phyloP scores from a whole-genome alignment of 352 stramenopile genomes.

The Detonula confervacea region DNA sequence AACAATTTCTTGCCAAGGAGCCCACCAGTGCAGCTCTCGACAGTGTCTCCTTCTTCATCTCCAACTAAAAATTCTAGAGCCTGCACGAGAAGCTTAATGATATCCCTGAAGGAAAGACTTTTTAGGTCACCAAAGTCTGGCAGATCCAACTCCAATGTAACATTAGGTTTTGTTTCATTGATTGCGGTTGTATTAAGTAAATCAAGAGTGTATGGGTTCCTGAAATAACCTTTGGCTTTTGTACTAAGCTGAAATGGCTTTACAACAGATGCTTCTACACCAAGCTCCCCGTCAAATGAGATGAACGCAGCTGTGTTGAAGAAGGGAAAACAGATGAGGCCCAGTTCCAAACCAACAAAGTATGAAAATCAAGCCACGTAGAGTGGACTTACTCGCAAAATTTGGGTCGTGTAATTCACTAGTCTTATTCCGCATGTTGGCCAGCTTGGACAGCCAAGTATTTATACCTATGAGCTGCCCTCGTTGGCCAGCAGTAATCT shows the following conservation, averaged over 20 bases:
- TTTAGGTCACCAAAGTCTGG: slow-evolving; percentile 29
- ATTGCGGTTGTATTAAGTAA: slow-evolving; percentile 19
- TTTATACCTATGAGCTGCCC: too few species aligned
- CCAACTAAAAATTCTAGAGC: slow-evolving; percentile 45
- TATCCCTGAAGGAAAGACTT: slow-evolving; percentile 38
- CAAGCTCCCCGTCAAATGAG: too few species aligned
- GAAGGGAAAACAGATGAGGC: neutral
- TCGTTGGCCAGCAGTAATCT: too few species aligned
- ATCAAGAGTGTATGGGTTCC: slow-evolving; percentile 16
- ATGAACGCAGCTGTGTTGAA: slow-evolving; percentile 15
- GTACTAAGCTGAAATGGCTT: slow-evolving; percentile 7
- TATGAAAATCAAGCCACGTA: too few species aligned
- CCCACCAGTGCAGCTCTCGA: slow-evolving; percentile 49
- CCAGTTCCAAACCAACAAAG: too few species aligned
- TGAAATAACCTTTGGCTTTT: slow-evolving; percentile 12
- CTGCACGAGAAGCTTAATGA: slow-evolving; percentile 29
- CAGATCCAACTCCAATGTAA: slow-evolving; percentile 31
- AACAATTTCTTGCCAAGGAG: slow-evolving; percentile 33
- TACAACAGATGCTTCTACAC: too few species aligned
- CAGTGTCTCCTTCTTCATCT: slow-evolving; percentile 36
- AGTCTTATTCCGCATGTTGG: too few species aligned
- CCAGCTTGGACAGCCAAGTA: too few species aligned
- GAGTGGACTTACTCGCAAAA: too few species aligned
- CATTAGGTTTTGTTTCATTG: slow-evolving; percentile 14
- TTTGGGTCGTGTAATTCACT: too few species aligned